These are phyloP conservation scores for Colletotrichum magnum DNA, from an alignment of 2,329 filamentous ascomycete species.

Conservation along the genomic window DNA sequence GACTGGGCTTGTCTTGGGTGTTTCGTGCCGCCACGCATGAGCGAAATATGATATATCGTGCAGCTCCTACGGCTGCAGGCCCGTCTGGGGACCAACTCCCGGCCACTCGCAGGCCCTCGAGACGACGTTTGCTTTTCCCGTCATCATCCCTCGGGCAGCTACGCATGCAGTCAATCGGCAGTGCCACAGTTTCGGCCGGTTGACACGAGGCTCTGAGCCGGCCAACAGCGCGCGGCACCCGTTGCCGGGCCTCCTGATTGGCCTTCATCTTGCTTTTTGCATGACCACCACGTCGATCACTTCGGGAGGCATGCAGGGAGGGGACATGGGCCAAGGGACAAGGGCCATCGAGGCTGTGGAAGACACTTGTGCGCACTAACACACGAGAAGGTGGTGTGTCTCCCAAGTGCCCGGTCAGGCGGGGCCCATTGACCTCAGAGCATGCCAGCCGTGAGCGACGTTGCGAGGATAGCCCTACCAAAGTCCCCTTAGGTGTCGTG, in stretches of 20 bases:
- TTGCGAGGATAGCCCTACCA: conserved; percentile 38
- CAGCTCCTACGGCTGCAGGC: conserved; percentile 26
- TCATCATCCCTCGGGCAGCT: conserved; percentile 39
- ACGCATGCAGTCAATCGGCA: conserved; percentile 39
- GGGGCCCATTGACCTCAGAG: conserved; percentile 28
- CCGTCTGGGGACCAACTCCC: conserved; percentile 19
- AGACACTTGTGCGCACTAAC: conserved; percentile 36
- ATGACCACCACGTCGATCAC: conserved; percentile 36
- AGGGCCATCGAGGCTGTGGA: conserved; percentile 32
- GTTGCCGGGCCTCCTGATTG: conserved; percentile 26
- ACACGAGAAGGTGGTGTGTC: conserved; percentile 38
- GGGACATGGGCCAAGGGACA: background rate
- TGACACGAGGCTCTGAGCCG: conserved; percentile 38
- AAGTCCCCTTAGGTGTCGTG: conserved; percentile 20
- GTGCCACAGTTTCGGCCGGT: conserved; percentile 39
- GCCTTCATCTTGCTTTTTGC: conserved; percentile 35
- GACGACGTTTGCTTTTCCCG: conserved; percentile 33
- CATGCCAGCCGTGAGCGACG: conserved; percentile 18
- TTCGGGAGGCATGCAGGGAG: conserved; percentile 39
- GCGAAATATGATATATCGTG: conserved; percentile 32
- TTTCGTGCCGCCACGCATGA: conserved; percentile 28
- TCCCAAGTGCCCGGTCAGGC: conserved; percentile 38
- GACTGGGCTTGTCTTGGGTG: conserved; percentile 12
- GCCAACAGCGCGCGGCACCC: conserved; percentile 22
- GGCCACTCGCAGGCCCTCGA: conserved; percentile 30